Evolutionary conservation across 2,329 filamentous ascomycete genomes (phyloP).

Genomic region (Xylaria digitata): DNA sequence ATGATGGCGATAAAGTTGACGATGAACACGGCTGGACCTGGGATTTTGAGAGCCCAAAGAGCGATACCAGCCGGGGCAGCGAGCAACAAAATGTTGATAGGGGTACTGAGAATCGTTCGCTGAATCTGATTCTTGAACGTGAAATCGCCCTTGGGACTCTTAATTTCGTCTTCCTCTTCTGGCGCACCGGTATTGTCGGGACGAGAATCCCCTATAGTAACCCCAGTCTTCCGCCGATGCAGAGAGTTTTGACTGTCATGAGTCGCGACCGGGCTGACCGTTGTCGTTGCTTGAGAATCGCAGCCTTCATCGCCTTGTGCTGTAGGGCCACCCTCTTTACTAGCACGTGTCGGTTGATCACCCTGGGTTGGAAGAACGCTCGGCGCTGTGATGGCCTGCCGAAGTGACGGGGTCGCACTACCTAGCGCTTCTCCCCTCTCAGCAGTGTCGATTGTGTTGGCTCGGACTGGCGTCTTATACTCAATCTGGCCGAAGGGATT

Average conservation of each 20-base stretch:
- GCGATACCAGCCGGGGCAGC: constrained; percentile 84
- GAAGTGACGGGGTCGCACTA: constrained; percentile 16
- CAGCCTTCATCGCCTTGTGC: constrained; percentile 24
- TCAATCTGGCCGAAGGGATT: constrained; percentile 39
- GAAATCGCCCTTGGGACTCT: constrained; percentile 65
- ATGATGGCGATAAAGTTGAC: constrained; percentile 96
- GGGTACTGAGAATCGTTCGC: constrained; percentile 82
- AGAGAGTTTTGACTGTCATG: constrained; percentile 14
- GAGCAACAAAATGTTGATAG: constrained; percentile 85
- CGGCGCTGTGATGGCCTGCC: constrained; percentile 33
- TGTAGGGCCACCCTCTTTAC: constrained; percentile 2
- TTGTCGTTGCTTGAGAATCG: constrained; percentile 33
- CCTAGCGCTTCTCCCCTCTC: constrained; percentile 29
- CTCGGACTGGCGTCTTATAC: constrained; percentile 27
- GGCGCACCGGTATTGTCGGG: constrained; percentile 37
- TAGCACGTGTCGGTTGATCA: constrained; percentile 9
- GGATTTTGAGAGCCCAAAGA: constrained; percentile 70
- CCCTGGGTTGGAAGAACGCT: constrained; percentile 20
- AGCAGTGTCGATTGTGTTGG: constrained; percentile 31
- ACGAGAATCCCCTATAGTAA: constrained; percentile 6
- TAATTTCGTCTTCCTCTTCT: constrained; percentile 49
- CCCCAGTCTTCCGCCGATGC: constrained; percentile 30
- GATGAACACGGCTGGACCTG: constrained; percentile 70
- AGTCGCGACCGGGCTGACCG: constrained; percentile 23
- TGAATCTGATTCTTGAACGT: constrained; percentile 74